These are phyloP conservation scores for Pseudonitzschia delicatissima DNA, from an alignment of 108 stramenopile species.

Conservation along the genomic window DNA sequence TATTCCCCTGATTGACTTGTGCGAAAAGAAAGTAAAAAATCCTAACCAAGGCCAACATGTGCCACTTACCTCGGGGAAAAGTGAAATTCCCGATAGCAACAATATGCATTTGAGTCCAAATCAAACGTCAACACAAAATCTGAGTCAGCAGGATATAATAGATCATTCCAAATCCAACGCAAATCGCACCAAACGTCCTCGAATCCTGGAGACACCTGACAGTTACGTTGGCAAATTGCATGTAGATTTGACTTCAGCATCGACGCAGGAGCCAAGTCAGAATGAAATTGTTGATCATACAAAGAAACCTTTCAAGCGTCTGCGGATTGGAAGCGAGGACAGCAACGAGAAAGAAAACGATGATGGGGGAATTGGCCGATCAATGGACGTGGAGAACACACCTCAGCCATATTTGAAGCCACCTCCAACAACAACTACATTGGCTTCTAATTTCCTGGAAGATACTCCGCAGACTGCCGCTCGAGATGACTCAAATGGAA, in stretches of 20 bases:
- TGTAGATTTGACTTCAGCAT: background rate
- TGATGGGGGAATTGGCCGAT: background rate
- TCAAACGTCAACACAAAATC: too few relatives aligned
- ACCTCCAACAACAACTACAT: background rate
- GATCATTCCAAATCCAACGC: too few relatives aligned
- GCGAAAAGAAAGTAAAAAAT: too few relatives aligned
- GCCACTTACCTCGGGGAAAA: too few relatives aligned
- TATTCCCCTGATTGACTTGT: too few relatives aligned
- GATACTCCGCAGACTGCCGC: background rate
- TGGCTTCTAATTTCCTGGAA: background rate
- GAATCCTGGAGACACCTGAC: constrained; percentile 9
- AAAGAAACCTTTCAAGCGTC: background rate
- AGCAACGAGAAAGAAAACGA: constrained; percentile 11
- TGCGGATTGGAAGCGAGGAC: constrained; percentile 5
- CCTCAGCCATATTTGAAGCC: background rate
- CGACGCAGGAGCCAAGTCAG: background rate
- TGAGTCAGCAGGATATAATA: too few relatives aligned
- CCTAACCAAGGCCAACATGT: too few relatives aligned
- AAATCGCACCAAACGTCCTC: background rate
- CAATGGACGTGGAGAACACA: background rate
- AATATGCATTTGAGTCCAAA: too few relatives aligned
- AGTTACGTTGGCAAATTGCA: background rate
- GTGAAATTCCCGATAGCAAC: too few relatives aligned
- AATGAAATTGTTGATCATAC: constrained; percentile 1
- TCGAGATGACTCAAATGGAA: background rate